phyloP scores from a whole-genome alignment of 2,329 filamentous ascomycete species.

The Penicillium janthinellum region DNA sequence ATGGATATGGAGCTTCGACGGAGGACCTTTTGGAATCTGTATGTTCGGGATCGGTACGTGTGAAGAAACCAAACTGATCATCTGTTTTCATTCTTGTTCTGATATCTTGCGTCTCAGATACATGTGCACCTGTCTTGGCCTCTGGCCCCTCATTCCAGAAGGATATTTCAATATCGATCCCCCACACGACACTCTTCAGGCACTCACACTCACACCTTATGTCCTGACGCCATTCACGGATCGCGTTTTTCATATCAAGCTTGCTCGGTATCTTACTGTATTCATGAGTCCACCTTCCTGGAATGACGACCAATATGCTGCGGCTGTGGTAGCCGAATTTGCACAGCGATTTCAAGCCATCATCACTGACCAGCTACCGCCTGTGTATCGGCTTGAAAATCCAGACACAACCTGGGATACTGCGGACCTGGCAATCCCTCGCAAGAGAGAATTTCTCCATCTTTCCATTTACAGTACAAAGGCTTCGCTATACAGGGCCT shows the following conservation, averaged over 20 bases:
- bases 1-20: slow-evolving; percentile 21
- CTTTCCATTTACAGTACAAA: slow-evolving; percentile 14
- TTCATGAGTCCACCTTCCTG: slow-evolving; percentile 23
- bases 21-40: slow-evolving; percentile 20
- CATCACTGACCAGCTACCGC: slow-evolving; percentile 17
- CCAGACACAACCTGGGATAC: slow-evolving; percentile 17
- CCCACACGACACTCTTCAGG: slow-evolving; percentile 16
- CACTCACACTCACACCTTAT: slow-evolving; percentile 11
- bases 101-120: slow-evolving; percentile 1
- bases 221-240: slow-evolving; percentile 21
- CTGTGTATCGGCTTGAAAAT: slow-evolving; percentile 13
- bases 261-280: slow-evolving; percentile 17
- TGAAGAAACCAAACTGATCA: no score
- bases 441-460: slow-evolving; percentile 15
- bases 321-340: slow-evolving; percentile 17
- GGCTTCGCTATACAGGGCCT: slow-evolving; percentile 17
- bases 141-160: slow-evolving; percentile 23
- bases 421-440: slow-evolving; percentile 4
- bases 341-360: slow-evolving; percentile 20
- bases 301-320: slow-evolving; percentile 14
- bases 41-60: slow-evolving; percentile 21
- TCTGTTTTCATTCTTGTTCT: background rate
- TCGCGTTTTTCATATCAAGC: slow-evolving; percentile 19
- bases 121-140: slow-evolving; percentile 19
- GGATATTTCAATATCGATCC: slow-evolving; percentile 22